Evolutionary conservation across 2,329 filamentous ascomycete genomes (phyloP).

Genomic region (Alternaria novae-zelandiae): DNA sequence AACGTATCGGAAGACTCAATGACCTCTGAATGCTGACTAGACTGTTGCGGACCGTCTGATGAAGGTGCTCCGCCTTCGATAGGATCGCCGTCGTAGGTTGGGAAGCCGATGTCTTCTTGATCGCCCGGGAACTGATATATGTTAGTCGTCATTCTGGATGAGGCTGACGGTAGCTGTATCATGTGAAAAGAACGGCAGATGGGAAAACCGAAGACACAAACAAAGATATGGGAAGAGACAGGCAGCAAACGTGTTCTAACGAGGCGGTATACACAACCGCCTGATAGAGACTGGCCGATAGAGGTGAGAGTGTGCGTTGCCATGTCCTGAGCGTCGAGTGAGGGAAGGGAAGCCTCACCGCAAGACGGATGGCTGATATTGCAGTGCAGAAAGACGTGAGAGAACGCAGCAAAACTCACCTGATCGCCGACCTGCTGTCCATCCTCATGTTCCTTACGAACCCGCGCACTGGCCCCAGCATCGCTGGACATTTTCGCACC

Average conservation of each 20-base stretch:
- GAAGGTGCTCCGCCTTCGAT: slow-evolving; percentile 40
- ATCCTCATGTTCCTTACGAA: slow-evolving; percentile 54
- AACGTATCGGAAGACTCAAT: slow-evolving; percentile 47
- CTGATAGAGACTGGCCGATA: background rate
- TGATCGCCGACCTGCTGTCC: slow-evolving; percentile 39
- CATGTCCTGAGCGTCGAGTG: background rate
- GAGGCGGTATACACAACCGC: background rate
- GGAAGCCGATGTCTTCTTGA: slow-evolving; percentile 40
- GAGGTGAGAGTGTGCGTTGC: slow-evolving; percentile 7
- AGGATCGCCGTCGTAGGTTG: slow-evolving; percentile 43
- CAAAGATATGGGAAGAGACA: background rate
- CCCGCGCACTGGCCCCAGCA: slow-evolving; percentile 48
- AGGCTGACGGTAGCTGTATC: no score
- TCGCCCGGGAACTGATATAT: slow-evolving; percentile 29
- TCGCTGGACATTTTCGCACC: slow-evolving; percentile 28
- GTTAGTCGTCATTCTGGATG: slow-evolving; percentile 15
- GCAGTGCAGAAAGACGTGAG: slow-evolving; percentile 8
- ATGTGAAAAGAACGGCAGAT: background rate
- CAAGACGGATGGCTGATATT: background rate
- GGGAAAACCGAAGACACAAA: background rate
- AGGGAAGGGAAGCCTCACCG: background rate
- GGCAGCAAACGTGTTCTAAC: background rate
- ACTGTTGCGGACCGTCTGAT: slow-evolving; percentile 14
- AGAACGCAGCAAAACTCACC: slow-evolving; percentile 42
- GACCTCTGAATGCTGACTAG: slow-evolving; percentile 24